Base-by-base conservation (phyloP, 352 stramenopile species). In the Hyaloperonospora arabidopsidis region DNA sequence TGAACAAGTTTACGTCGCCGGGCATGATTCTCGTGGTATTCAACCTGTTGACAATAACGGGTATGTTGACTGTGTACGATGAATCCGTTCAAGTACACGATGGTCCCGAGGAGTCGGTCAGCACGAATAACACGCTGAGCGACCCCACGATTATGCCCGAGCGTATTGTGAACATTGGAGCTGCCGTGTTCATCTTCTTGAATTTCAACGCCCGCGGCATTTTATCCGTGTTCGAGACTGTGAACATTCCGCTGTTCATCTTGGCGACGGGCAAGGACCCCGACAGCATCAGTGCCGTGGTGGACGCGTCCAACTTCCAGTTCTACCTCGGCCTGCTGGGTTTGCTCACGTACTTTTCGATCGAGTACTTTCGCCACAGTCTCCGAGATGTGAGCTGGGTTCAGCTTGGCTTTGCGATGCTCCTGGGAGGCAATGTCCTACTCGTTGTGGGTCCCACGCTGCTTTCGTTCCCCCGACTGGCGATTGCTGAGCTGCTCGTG, bases 201-300 rank as follows among this genome's bases (percentile, higher is more conserved):
- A 89, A 89, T 55, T 82, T 86, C 46, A 84, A 81, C 32, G 76
- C 74, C 5, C 74, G 78, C 6, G 79, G 76, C 25, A 87, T 89
- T 38, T 58, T 89, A 39, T 86, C 76, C 0, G 78, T 89, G 5
- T 89, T 87, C 46, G 78, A 89, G 59, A 87, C 78, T 0, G 76
- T 89, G 32, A 87, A 87, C 54, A 86, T 89, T 21, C 76, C 79
- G 36, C 45, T 89, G 11, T 87, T 86, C 52, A 57, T 89, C 15
- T 40, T 78, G 52, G 75, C 79, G 29, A 86, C 74, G 8, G 72
- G 74, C 7, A 74, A 72, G 44, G 70, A 82, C 18, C 72, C 74
- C 0, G 59, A 63, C 12, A 82, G 69, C 48, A 57, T 70, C 12
- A 65, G 61, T 15, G 65, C 79, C 0, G 75, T 87, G 17, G 62